Evolutionary conservation across 208 protist species (phyloP).

Genomic region (Leishmania guyanensis): DNA sequence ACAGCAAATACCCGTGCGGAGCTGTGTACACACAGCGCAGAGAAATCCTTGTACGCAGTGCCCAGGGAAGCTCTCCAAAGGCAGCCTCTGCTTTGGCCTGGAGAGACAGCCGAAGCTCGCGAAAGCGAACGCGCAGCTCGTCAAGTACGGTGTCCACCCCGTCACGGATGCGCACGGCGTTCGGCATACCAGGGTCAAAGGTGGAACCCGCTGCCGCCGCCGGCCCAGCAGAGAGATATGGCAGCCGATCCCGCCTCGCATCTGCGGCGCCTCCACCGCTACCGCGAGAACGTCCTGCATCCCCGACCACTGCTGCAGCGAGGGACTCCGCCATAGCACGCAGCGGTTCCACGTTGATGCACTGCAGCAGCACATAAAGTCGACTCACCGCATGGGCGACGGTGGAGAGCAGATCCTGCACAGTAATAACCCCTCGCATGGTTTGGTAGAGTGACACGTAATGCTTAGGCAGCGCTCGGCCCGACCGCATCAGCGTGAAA

Average conservation of each 20-base stretch:
- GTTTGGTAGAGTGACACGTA: conserved; percentile 69
- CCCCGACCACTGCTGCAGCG: conserved; percentile 21
- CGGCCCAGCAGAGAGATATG: too few relatives aligned
- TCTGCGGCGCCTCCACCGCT: neutral
- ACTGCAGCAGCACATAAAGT: conserved; percentile 42
- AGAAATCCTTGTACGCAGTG: conserved; percentile 20
- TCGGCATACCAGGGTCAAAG: neutral
- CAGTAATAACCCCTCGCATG: conserved; percentile 40
- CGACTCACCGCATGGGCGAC: conserved; percentile 49
- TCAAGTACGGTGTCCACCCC: conserved; percentile 42
- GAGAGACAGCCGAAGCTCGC: conserved; percentile 30
- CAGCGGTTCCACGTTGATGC: conserved; percentile 36
- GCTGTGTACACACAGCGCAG: conserved; percentile 34
- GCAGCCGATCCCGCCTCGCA: neutral
- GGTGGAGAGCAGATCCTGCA: conserved; percentile 45
- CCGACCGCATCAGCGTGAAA: conserved; percentile 74
- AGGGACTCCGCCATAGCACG: conserved; percentile 35
- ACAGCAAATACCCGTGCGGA: conserved; percentile 42
- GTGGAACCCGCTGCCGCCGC: neutral
- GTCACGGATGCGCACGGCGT: conserved; percentile 18
- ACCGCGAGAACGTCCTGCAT: neutral
- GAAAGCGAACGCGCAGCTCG: conserved; percentile 34
- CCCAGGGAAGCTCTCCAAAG: conserved; percentile 25
- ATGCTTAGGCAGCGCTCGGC: conserved; percentile 49
- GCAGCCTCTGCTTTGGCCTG: conserved; percentile 30